Conservation (phyloP, 345 rosid genomes). For the Angophora floribunda region DNA sequence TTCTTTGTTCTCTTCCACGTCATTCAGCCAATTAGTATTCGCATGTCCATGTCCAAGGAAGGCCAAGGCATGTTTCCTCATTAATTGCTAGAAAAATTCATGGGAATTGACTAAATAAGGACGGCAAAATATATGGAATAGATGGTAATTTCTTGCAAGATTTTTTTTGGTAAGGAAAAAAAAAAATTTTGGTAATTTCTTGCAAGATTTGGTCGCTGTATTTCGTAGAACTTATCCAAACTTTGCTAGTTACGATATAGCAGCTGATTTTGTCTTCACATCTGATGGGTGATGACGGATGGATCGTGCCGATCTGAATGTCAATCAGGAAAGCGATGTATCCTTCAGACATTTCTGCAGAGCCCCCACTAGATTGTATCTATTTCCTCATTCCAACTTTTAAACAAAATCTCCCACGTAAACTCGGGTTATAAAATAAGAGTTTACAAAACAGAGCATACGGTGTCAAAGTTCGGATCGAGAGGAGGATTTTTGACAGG, state of each 20-base stretch:
- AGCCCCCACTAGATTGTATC: background rate
- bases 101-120: background rate
- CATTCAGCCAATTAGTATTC: background rate
- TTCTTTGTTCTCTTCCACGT: background rate
- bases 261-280: background rate
- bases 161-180: too few species aligned
- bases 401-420: background rate
- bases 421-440: background rate
- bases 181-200: too few species aligned
- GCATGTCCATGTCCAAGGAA: background rate
- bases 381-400: background rate
- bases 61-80: background rate
- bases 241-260: background rate
- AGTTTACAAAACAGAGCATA: background rate
- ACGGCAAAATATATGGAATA: background rate
- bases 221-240: background rate
- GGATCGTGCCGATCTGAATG: background rate
- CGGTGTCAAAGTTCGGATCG: background rate
- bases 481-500: background rate
- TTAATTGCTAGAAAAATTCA: background rate
- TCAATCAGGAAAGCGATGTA: background rate
- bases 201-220: background rate
- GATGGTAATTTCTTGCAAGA: background rate
- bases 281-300: background rate
- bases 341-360: background rate